These are phyloP conservation scores for Skeletonema potamos DNA, from an alignment of 108 stramenopile species.

Conservation along the genomic window DNA sequence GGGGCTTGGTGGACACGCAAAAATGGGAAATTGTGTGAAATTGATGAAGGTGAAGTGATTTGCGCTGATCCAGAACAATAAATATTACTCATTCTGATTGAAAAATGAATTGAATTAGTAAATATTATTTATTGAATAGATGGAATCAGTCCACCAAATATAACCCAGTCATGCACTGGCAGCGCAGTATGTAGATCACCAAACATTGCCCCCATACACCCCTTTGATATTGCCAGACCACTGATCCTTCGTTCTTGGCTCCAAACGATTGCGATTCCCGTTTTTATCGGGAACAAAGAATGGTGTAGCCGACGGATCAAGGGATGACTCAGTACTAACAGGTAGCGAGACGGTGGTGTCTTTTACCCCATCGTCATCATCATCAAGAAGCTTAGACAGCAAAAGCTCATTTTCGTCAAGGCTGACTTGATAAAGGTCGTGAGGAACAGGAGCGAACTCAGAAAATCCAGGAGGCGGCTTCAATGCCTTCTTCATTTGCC, in stretches of 20 bases:
- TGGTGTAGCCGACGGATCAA: slow-evolving; percentile 44
- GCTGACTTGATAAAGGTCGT: slow-evolving; percentile 14
- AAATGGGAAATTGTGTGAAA: slow-evolving; percentile 8
- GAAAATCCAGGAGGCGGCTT: slow-evolving; percentile 42
- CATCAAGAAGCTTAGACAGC: slow-evolving; percentile 47
- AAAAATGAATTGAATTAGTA: neutral
- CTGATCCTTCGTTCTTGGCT: neutral
- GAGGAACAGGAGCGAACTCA: slow-evolving; percentile 12
- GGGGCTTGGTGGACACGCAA: slow-evolving; percentile 1
- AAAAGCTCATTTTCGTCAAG: slow-evolving; percentile 35
- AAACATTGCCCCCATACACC: slow-evolving; percentile 45
- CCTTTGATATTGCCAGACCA: slow-evolving; percentile 34
- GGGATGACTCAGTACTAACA: slow-evolving; percentile 26
- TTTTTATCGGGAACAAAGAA: slow-evolving; percentile 14
- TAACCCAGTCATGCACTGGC: neutral
- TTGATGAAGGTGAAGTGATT: neutral
- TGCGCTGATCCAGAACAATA: neutral
- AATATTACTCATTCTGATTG: neutral
- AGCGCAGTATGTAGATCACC: slow-evolving; percentile 16
- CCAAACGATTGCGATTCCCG: neutral
- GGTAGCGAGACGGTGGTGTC: slow-evolving; percentile 1
- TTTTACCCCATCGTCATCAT: slow-evolving; percentile 31
- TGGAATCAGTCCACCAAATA: neutral
- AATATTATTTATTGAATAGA: slow-evolving; percentile 4
- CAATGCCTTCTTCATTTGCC: slow-evolving; percentile 10